Conservation (phyloP, 2,329 filamentous ascomycete genomes). For the Clarireedia homoeocarpa region DNA sequence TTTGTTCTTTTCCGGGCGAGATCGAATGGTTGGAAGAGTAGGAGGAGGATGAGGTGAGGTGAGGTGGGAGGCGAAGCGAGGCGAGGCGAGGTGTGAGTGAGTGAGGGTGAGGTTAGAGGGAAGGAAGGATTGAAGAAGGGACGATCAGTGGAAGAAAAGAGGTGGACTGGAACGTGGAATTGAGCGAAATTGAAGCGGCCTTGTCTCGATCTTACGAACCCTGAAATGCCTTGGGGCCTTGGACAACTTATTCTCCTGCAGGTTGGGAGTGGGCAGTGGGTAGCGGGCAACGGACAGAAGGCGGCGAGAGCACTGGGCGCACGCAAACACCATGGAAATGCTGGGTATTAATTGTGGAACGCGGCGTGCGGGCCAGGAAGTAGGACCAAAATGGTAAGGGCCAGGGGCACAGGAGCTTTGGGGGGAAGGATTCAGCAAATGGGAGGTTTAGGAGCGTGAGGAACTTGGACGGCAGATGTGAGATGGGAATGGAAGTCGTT, state of each 20-base stretch:
- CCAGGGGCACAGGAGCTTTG: too few species aligned
- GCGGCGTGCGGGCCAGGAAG: neutral
- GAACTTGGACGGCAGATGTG: too few species aligned
- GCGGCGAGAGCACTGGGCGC: neutral
- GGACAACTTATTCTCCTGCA: neutral
- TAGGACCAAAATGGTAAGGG: neutral
- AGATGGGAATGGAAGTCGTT: too few species aligned
- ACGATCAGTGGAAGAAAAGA: neutral
- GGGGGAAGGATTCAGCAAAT: too few species aligned
- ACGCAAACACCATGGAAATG: neutral
- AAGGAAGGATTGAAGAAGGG: conserved; percentile 3
- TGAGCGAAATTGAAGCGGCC: conserved; percentile 2
- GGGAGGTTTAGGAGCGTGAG: too few species aligned
- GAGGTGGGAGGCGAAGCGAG: neutral
- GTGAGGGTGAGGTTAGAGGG: neutral
- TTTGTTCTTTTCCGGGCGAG: conserved; percentile 1
- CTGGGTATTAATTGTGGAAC: neutral
- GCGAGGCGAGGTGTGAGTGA: neutral
- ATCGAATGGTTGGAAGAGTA: conserved; percentile 4
- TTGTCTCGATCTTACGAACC: neutral
- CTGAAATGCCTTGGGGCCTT: conserved; percentile 4
- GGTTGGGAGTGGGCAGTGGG: neutral
- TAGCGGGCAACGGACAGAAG: neutral
- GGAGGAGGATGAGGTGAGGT: conserved; percentile 1
- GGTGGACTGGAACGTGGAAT: too few species aligned